Conservation (phyloP, 148 eudicot species). For the Rhododendron simsii region DNA sequence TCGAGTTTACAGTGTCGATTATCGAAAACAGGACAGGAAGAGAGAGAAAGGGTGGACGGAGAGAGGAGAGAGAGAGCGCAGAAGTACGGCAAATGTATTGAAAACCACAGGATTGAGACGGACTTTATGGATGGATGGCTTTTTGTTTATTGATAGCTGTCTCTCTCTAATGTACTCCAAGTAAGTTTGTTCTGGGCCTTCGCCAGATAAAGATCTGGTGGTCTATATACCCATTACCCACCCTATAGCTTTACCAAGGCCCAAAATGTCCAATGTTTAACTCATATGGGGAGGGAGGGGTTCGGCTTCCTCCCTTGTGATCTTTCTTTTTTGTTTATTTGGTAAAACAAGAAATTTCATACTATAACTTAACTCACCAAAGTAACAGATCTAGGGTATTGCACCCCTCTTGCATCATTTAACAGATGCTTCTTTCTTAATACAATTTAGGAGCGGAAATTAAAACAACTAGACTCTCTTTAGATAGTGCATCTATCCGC, state of each 20-base stretch:
- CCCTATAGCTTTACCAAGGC: neutral
- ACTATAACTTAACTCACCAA: too few relatives aligned
- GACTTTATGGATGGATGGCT: slow-evolving; percentile 28
- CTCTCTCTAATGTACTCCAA: neutral
- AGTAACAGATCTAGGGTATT: too few relatives aligned
- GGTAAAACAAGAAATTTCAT: too few relatives aligned
- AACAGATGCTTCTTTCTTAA: too few relatives aligned
- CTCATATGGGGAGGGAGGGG: too few relatives aligned
- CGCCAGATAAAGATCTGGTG: slow-evolving; percentile 7
- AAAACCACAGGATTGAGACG: slow-evolving; percentile 48
- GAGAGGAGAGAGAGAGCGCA: slow-evolving; percentile 11
- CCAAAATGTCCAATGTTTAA: neutral
- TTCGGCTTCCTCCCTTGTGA: too few relatives aligned
- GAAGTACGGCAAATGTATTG: slow-evolving; percentile 36
- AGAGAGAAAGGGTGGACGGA: neutral
- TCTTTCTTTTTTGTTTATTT: too few relatives aligned
- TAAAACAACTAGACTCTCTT: too few relatives aligned
- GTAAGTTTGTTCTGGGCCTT: neutral
- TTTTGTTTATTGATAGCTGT: slow-evolving; percentile 5
- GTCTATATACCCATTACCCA: neutral
- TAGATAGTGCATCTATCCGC: too few relatives aligned
- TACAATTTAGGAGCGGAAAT: too few relatives aligned
- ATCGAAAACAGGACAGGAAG: neutral
- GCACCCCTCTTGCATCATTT: too few relatives aligned
- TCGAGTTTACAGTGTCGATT: neutral